Evolutionary conservation across 768 basidiomycete genomes (phyloP), one percentile per base, ranked within the genome.

Genomic region (Boletus speciosus): DNA sequence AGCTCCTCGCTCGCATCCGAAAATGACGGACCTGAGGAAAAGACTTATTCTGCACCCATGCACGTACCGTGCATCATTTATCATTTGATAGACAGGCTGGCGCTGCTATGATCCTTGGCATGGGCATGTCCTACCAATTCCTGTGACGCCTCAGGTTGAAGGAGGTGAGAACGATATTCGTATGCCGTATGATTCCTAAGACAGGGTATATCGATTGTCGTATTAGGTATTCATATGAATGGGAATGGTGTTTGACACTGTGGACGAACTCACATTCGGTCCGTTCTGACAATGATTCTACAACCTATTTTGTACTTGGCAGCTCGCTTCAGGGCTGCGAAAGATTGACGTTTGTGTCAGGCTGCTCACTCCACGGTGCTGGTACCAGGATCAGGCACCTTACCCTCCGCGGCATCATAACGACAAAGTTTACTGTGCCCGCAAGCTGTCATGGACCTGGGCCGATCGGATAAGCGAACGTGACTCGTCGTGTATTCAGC

Each of bases 141-240:
- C 19, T 47, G 21, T 50, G 29, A 35, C 37, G 46, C 45, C 47
- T 44, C 51, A 44, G 47, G 40, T 19, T 45, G n/a, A 32, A 54
- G 40, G 36, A 42, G 53, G 39, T 48, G 62, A 58, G 55, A 66
- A 50, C 6, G 46, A 47, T 23, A 27, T 8, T 32, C 29, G 11
- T 1, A 60, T 66, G 65, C 63, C 63, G 65, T 66, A 62, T 25
- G 25, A 23, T 51, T 57, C 35, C 66, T 32, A 60, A 60, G 65
- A 67, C 54, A 51, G 60, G 65, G 23, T 44, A 67, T 67, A 66
- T 66, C 35, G 43, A 54, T 52, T 52, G 2, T 50, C 57, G 5
- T 51, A 67, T 63, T 52, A 56, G 50, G 66, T 43, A 57, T 65
- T 9, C 29, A 29, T 29, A 29, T 29, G 36, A 21, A 36, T 52